phyloP scores from a whole-genome alignment of 192 early-diverging fungal species.

The Coemansia sp. region DNA sequence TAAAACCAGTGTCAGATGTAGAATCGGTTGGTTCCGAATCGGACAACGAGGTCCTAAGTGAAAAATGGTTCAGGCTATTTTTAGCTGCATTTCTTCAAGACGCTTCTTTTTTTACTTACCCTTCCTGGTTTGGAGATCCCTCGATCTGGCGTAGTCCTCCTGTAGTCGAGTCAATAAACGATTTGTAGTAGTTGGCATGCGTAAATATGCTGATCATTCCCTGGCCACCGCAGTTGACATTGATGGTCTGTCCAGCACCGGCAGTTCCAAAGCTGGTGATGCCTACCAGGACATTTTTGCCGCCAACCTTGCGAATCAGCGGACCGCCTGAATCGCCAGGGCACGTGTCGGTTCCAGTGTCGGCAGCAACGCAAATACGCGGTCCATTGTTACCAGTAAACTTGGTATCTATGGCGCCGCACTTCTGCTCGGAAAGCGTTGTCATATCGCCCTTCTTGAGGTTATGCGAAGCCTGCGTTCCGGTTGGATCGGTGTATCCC shows the following conservation, averaged over 20 bases:
- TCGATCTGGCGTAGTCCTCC: slow-evolving; percentile 37
- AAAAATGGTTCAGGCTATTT: too few species aligned
- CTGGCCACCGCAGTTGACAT: slow-evolving; percentile 35
- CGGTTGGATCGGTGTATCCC: slow-evolving; percentile 38
- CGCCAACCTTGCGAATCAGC: slow-evolving; percentile 37
- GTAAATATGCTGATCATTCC: slow-evolving; percentile 54
- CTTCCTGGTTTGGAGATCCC: slow-evolving; percentile 8
- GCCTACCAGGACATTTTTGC: slow-evolving; percentile 42
- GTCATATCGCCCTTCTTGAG: slow-evolving; percentile 34
- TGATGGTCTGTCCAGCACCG: slow-evolving; percentile 29
- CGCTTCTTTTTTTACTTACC: slow-evolving; percentile 25
- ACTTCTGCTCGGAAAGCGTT: slow-evolving; percentile 30
- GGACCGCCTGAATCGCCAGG: slow-evolving; percentile 56
- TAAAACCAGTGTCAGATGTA: too few species aligned
- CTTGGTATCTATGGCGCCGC: slow-evolving; percentile 38
- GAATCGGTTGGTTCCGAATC: too few species aligned
- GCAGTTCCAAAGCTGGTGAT: slow-evolving; percentile 54
- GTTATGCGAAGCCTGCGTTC: slow-evolving; percentile 26
- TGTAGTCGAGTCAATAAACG: slow-evolving; percentile 46
- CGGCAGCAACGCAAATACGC: slow-evolving; percentile 44
- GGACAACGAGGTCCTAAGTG: too few species aligned
- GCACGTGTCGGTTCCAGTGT: slow-evolving; percentile 43
- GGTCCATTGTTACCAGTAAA: slow-evolving; percentile 46
- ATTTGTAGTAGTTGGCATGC: slow-evolving; percentile 39
- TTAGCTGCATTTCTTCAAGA: too few species aligned